phyloP scores from a whole-genome alignment of 2,329 filamentous ascomycete genomes.

The Epichloe gansuensis region DNA sequence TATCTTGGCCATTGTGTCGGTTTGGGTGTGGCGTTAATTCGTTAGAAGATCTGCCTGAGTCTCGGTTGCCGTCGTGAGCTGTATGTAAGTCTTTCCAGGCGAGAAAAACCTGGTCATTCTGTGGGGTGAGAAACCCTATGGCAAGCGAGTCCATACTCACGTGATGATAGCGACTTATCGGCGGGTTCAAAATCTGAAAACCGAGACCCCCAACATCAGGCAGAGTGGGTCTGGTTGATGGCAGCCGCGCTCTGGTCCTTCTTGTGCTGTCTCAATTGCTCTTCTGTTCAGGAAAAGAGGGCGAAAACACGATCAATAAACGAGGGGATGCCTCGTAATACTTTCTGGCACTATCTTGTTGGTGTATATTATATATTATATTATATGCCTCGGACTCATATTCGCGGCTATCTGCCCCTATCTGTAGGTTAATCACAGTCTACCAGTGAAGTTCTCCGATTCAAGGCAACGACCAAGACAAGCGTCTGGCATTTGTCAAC shows the following conservation, averaged over 20 bases:
- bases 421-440: background rate
- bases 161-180: slow-evolving; percentile 21
- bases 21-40: slow-evolving; percentile 31
- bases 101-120: slow-evolving; percentile 23
- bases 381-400: no score
- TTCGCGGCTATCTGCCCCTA: background rate
- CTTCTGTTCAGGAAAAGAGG: no score
- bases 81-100: slow-evolving; percentile 19
- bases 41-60: slow-evolving; percentile 24
- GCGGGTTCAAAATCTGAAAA: background rate
- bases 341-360: no score
- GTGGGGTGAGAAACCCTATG: slow-evolving; percentile 30
- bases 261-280: no score
- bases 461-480: background rate
- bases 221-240: no score
- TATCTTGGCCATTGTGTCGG: slow-evolving; percentile 50
- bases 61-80: slow-evolving; percentile 23
- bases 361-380: no score
- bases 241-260: no score
- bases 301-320: no score
- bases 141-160: slow-evolving; percentile 20
- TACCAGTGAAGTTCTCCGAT: background rate
- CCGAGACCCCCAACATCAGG: background rate
- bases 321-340: no score
- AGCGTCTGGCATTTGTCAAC: background rate